Percentiles rank a stretch among this genome's conserved stretches.
These are phyloP conservation scores for Geoglossum glabrum DNA, from an alignment of 495 filamentous ascomycete genomes.

Conservation along the genomic window DNA sequence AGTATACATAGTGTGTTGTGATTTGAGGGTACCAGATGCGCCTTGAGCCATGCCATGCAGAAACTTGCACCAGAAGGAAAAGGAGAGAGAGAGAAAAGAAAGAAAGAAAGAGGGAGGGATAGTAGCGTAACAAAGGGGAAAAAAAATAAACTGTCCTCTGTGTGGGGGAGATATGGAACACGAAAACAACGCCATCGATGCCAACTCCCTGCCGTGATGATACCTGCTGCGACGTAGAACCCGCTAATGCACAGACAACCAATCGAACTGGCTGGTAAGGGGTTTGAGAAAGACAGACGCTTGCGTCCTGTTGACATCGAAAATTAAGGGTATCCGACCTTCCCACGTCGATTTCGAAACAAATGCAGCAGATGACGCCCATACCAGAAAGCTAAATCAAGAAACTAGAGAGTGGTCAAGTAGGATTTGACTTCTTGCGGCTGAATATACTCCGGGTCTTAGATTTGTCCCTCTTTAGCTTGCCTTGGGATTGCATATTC, in stretches of 20 bases:
- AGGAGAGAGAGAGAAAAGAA: not conserved
- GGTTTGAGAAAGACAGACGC: not conserved
- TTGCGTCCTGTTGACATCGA: not conserved
- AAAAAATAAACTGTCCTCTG: no score
- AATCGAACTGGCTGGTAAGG: not conserved
- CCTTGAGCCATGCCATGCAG: not conserved
- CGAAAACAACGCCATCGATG: not conserved
- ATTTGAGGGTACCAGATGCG: not conserved
- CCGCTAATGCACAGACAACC: not conserved
- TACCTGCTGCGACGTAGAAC: not conserved
- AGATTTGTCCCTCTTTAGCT: conserved; percentile 42
- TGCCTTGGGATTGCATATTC: conserved; percentile 23
- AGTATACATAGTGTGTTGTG: not conserved
- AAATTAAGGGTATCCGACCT: not conserved
- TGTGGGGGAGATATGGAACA: no score
- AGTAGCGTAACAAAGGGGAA: no score
- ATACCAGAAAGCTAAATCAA: not conserved
- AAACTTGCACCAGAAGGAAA: not conserved
- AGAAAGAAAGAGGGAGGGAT: no score
- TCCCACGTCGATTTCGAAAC: not conserved
- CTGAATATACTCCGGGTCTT: conserved; percentile 47
- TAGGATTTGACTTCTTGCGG: conserved; percentile 21
- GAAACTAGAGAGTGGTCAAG: not conserved
- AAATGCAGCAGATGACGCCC: not conserved
- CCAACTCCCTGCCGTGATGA: not conserved